A percentile compares a stretch with the other conserved stretches of the same genome.
Conservation (phyloP, 2,329 filamentous ascomycete genomes). For the Dactylellina parvicollis region DNA sequence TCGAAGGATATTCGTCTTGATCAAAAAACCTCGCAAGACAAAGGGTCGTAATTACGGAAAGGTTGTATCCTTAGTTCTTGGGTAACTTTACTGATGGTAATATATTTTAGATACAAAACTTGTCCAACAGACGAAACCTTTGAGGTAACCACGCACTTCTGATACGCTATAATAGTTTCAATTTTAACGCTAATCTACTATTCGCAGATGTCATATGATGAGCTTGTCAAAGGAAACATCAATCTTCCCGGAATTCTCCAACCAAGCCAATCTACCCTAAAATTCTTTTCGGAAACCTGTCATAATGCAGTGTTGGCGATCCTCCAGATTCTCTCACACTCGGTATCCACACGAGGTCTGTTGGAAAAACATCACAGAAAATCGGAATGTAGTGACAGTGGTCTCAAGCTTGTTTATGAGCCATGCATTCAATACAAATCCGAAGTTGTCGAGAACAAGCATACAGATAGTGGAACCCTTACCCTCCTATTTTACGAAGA, state of each 20-base stretch:
- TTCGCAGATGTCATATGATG: slow-evolving; percentile 39
- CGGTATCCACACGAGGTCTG: not conserved
- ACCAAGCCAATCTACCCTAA: slow-evolving; percentile 25
- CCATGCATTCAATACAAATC: slow-evolving; percentile 17
- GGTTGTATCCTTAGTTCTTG: not conserved
- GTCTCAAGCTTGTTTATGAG: slow-evolving; percentile 38
- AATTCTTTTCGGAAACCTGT: slow-evolving; percentile 45
- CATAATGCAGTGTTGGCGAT: slow-evolving; percentile 32
- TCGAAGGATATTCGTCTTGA: slow-evolving; percentile 17
- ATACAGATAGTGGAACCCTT: slow-evolving; percentile 38
- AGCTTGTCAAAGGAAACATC: slow-evolving; percentile 39
- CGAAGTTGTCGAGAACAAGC: slow-evolving; percentile 38
- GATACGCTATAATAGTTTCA: not conserved
- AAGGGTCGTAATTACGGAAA: slow-evolving; percentile 10
- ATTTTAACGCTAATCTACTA: not conserved
- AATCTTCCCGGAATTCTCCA: slow-evolving; percentile 18
- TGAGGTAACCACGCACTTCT: slow-evolving; percentile 10
- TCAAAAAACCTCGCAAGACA: slow-evolving; percentile 38
- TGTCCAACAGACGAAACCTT: slow-evolving; percentile 42
- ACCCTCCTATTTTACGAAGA: slow-evolving; percentile 39
- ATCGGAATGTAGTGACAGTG: slow-evolving; percentile 21
- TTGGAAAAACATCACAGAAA: slow-evolving; percentile 30
- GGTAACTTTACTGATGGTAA: not conserved
- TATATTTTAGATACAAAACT: slow-evolving; percentile 28
- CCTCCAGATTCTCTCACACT: slow-evolving; percentile 12